Percentiles rank a stretch among this genome's conserved stretches.
phyloP scores from a whole-genome alignment of 2,329 filamentous ascomycete genomes.

The Diaporthe australafricana region DNA sequence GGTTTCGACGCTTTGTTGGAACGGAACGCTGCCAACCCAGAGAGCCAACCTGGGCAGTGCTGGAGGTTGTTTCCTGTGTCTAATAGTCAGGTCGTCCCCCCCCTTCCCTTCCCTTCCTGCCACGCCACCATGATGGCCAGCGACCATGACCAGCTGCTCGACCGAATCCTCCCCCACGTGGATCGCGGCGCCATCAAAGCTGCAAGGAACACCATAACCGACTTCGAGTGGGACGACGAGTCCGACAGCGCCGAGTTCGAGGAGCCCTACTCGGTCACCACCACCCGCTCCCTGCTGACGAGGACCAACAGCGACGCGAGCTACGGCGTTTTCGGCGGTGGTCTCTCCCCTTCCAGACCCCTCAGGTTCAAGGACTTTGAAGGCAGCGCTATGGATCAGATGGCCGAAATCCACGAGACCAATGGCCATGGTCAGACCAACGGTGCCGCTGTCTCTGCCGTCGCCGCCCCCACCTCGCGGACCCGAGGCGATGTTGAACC shows the following conservation, averaged over 20 bases:
- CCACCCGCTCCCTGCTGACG: conserved; percentile 4
- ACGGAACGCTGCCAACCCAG: background rate
- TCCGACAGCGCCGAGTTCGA: conserved; percentile 19
- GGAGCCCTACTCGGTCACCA: conserved; percentile 14
- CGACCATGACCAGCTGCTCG: conserved; percentile 28
- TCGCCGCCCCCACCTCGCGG: background rate
- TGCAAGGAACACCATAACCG: conserved; percentile 27
- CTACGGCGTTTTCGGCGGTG: conserved; percentile 26
- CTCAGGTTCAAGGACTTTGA: background rate
- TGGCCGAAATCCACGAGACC: conserved; percentile 1
- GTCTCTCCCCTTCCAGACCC: conserved; percentile 31
- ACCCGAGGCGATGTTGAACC: background rate
- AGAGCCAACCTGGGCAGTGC: background rate
- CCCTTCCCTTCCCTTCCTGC: background rate
- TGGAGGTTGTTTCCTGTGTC: too few species aligned
- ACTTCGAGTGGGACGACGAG: conserved; percentile 31
- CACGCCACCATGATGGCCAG: conserved; percentile 27
- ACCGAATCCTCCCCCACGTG: conserved; percentile 26
- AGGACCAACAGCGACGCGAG: conserved; percentile 27
- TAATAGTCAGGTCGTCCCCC: background rate
- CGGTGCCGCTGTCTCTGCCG: background rate
- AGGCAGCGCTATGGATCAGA: background rate
- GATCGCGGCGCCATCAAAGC: conserved; percentile 26
- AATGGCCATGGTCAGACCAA: background rate
- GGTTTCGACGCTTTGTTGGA: conserved; percentile 5